phyloP scores from a whole-genome alignment of 371 early-diverging fungal species.

The Saksenaea vasiformis region DNA sequence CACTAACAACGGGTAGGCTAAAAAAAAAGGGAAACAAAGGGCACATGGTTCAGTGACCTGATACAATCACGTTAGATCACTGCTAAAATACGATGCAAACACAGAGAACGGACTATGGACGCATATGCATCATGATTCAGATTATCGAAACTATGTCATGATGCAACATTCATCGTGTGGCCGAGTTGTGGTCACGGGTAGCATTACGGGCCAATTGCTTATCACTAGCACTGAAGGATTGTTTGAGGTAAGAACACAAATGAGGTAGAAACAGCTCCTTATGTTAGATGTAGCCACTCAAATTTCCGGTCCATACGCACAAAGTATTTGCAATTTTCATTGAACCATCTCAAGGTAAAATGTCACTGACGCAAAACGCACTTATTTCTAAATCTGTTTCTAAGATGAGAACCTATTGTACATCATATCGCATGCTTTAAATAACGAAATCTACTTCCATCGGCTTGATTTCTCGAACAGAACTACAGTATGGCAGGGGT shows the following conservation, averaged over 20 bases:
- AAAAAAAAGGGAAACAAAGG: neutral
- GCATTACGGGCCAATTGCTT: slow-evolving; percentile 57
- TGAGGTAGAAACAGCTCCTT: neutral
- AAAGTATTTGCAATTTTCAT: slow-evolving; percentile 58
- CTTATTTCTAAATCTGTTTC: neutral
- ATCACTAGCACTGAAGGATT: slow-evolving; percentile 46
- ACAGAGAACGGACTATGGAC: slow-evolving; percentile 33
- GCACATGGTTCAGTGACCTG: neutral
- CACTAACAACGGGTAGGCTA: slow-evolving; percentile 42
- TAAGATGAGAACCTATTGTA: slow-evolving; percentile 41
- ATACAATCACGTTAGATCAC: slow-evolving; percentile 20
- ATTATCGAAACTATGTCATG: slow-evolving; percentile 57
- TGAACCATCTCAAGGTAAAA: slow-evolving; percentile 31
- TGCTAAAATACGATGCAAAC: slow-evolving; percentile 43
- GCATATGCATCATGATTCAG: slow-evolving; percentile 29
- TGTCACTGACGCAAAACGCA: neutral
- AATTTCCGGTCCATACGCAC: slow-evolving; percentile 41
- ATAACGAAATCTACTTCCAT: slow-evolving; percentile 44
- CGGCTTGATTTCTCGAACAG: slow-evolving; percentile 26
- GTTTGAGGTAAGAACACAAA: slow-evolving; percentile 40
- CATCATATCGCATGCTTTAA: slow-evolving; percentile 45
- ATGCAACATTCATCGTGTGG: slow-evolving; percentile 63
- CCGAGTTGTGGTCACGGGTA: slow-evolving; percentile 57
- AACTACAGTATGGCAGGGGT: slow-evolving; percentile 16
- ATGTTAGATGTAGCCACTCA: slow-evolving; percentile 32